Percentiles rank a stretch among this genome's conserved stretches.
These are phyloP conservation scores for Neurospora sp. DNA, from an alignment of 495 filamentous ascomycete genomes.

Conservation along the genomic window DNA sequence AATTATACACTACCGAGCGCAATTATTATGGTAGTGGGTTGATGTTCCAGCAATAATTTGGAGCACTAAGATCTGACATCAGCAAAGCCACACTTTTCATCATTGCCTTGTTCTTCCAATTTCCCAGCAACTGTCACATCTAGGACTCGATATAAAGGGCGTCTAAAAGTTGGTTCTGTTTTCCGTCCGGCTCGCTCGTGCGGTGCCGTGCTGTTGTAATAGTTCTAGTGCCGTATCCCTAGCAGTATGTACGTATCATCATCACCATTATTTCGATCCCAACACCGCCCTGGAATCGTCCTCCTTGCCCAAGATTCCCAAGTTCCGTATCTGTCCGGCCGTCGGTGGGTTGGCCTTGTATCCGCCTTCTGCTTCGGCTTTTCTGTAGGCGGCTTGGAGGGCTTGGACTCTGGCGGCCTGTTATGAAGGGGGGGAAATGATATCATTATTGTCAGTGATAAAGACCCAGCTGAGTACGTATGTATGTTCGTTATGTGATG, in stretches of 20 bases:
- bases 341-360: constrained; percentile 63
- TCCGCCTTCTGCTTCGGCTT: constrained; percentile 56
- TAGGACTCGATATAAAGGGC: not conserved
- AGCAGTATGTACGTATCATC: not conserved
- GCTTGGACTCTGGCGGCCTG: constrained; percentile 68
- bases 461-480: too few relatives aligned
- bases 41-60: not conserved
- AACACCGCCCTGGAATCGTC: constrained; percentile 64
- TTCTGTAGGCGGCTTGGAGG: constrained; percentile 81
- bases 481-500: not conserved
- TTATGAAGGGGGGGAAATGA: constrained; percentile 1
- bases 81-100: not conserved
- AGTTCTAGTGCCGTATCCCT: not conserved
- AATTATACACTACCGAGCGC: not conserved
- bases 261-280: constrained; percentile 18
- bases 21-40: not conserved
- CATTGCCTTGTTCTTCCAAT: not conserved
- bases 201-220: not conserved
- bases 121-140: not conserved
- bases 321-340: constrained; percentile 69
- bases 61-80: not conserved
- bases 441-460: not conserved
- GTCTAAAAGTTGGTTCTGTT: not conserved
- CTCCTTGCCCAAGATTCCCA: constrained; percentile 72
- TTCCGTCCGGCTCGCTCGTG: not conserved